phyloP scores from a whole-genome alignment of 2,329 filamentous ascomycete genomes.

The Decorospora gaudefroyi region DNA sequence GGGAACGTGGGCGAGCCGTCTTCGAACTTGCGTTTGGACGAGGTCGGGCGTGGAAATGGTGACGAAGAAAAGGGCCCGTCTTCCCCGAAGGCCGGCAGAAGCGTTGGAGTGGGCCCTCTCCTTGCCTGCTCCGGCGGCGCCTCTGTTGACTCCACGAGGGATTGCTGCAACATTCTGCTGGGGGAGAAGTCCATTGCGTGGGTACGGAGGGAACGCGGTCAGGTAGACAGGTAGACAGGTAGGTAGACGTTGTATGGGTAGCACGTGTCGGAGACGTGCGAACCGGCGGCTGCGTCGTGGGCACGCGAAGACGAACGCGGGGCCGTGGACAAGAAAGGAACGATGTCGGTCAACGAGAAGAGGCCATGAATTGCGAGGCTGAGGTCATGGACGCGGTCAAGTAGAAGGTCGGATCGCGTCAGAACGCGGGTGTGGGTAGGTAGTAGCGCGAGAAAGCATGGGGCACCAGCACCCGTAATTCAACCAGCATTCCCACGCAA shows the following conservation, averaged over 20 bases:
- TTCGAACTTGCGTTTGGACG: slow-evolving; percentile 67
- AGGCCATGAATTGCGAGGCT: slow-evolving; percentile 44
- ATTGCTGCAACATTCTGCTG: slow-evolving; percentile 31
- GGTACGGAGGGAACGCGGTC: too few relatives aligned
- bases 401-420: slow-evolving; percentile 11
- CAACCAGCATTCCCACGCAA: slow-evolving; percentile 23
- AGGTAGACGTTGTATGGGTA: slow-evolving; percentile 23
- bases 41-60: slow-evolving; percentile 66
- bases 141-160: slow-evolving; percentile 35
- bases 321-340: slow-evolving; percentile 13
- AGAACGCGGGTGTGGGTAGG: slow-evolving; percentile 21
- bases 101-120: slow-evolving; percentile 62
- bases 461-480: slow-evolving; percentile 26
- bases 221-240: too few relatives aligned
- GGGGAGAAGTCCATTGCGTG: slow-evolving; percentile 44
- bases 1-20: slow-evolving; percentile 55
- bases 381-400: slow-evolving; percentile 36
- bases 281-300: slow-evolving; percentile 28
- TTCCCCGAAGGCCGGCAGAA: slow-evolving; percentile 70
- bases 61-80: slow-evolving; percentile 76
- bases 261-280: slow-evolving; percentile 32
- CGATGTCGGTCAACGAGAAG: slow-evolving; percentile 35
- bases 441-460: slow-evolving; percentile 24
- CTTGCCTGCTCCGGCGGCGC: slow-evolving; percentile 48
- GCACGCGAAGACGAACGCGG: slow-evolving; percentile 23